A percentile compares a stretch with the other conserved stretches of the same genome.
Evolutionary conservation across 1,284 basidiomycete species (phyloP).

Genomic region (Leucoagaricus sp.): DNA sequence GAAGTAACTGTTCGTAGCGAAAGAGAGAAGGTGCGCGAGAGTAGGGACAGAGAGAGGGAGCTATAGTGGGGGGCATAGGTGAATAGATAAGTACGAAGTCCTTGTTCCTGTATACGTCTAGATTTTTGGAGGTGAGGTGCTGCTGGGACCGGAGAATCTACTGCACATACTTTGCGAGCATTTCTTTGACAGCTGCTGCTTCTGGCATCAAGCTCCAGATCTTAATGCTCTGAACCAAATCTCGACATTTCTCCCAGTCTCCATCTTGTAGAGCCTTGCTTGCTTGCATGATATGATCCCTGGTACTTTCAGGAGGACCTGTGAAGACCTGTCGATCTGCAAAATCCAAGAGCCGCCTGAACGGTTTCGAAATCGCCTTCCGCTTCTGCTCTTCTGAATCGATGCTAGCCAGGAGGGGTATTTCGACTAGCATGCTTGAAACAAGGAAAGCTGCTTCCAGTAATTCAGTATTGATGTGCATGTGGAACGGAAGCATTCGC

Average conservation of each 20-base stretch:
- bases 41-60: conserved; percentile 84
- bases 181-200: conserved; percentile 85
- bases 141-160: not conserved
- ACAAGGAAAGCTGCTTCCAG: conserved; percentile 97
- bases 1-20: conserved; percentile 83
- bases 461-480: conserved; percentile 99
- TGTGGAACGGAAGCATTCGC: conserved; percentile 97
- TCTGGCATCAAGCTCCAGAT: conserved; percentile 98
- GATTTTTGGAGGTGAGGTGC: not conserved
- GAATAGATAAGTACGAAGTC: conserved; percentile 95
- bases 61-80: conserved; percentile 97
- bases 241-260: conserved; percentile 95
- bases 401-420: conserved; percentile 92
- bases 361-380: conserved; percentile 92
- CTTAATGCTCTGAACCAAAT: conserved; percentile 94
- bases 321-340: conserved; percentile 98
- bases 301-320: conserved; percentile 96
- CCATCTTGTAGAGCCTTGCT: conserved; percentile 95
- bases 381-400: conserved; percentile 93
- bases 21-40: conserved; percentile 88
- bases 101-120: conserved; percentile 97
- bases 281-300: conserved; percentile 99
- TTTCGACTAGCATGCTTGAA: conserved; percentile 98
- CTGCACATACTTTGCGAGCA: conserved; percentile 81
- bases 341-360: conserved; percentile 94